Percentiles rank a stretch among this genome's conserved stretches.
phyloP scores from a whole-genome alignment of 2,329 filamentous ascomycete species.

The Akanthomyces dipterigenus region DNA sequence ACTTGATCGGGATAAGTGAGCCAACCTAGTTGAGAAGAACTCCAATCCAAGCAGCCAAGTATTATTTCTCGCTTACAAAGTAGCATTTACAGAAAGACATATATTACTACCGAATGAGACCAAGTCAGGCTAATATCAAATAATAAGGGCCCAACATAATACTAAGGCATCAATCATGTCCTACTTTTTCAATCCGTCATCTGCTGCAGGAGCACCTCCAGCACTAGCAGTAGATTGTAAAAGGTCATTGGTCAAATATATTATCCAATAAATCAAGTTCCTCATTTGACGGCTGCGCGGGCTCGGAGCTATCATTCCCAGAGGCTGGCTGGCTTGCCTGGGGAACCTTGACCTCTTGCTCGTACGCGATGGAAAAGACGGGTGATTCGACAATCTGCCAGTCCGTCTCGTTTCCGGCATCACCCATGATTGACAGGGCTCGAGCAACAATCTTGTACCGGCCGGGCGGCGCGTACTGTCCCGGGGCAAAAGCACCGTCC shows the following conservation, averaged over 20 bases:
- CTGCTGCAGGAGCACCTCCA: neutral
- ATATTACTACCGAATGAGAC: neutral
- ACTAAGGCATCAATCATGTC: neutral
- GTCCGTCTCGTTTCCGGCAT: neutral
- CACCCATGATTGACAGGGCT: slow-evolving; percentile 7
- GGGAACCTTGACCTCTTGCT: neutral
- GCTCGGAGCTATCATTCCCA: neutral
- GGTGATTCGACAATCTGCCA: neutral
- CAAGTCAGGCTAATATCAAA: neutral
- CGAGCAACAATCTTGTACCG: slow-evolving; percentile 9
- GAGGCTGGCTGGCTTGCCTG: neutral
- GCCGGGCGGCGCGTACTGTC: slow-evolving; percentile 4
- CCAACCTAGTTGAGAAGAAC: too few species aligned
- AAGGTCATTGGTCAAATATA: neutral
- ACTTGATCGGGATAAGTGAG: too few species aligned
- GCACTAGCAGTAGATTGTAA: neutral
- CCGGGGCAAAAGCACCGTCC: slow-evolving; percentile 1
- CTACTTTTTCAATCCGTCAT: neutral
- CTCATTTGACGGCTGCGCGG: neutral
- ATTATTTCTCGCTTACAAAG: too few species aligned
- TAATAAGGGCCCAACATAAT: too few species aligned
- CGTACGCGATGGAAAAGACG: neutral
- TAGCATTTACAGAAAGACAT: too few species aligned
- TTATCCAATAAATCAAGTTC: neutral
- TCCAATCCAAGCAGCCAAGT: too few species aligned